Evolutionary conservation across 768 basidiomycete species (phyloP), one percentile per base, ranked within the genome.

Genomic region (Suillus clintonianus): DNA sequence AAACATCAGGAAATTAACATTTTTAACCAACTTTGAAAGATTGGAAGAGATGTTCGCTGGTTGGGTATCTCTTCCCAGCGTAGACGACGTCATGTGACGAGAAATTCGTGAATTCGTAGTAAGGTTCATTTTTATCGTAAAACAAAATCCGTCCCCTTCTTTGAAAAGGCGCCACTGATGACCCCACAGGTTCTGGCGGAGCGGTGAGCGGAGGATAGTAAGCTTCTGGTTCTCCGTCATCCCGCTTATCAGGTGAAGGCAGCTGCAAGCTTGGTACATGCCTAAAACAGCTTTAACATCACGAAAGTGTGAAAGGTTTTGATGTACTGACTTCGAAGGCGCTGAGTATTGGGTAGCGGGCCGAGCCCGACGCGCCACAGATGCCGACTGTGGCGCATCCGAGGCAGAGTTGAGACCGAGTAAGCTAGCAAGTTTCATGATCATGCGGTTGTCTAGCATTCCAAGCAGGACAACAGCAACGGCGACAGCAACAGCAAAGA

Each of bases 21-120:
- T 13, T 2, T 62, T 51, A 11, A 59, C 73, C 13, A 61, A 87
- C 88, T 72, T 90, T 91, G 77, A 90, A 83, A 3, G 90, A 87
- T 67, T 91, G 90, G 69, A 90, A 91, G 13, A 91, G 81, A 73
- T 91, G 90, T 71, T 91, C 90, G 70, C 88, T 88, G 0, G 90
- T 92, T 1, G 89, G 88, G 70, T 91, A 92, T 60, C 75, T 79
- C 70, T 86, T 88, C 45, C 85, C 85, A 37, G 85, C 81, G 71
- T 89, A 87, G 11, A 78, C 68, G 11, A 92, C 84, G 50, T 85
- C 79, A 72, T 91, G 89, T 0, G 85, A 72, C 11, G 90, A 90
- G 72, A 90, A 90, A 72, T 90, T 90, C 47, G 89, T 89, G 69
- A 90, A 90, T 8, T 86, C 89, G 64, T 90, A 89, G 70, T 89